These are phyloP conservation scores for Leptosphaerulina australis DNA, from an alignment of 2,329 filamentous ascomycete species.

Conservation along the genomic window DNA sequence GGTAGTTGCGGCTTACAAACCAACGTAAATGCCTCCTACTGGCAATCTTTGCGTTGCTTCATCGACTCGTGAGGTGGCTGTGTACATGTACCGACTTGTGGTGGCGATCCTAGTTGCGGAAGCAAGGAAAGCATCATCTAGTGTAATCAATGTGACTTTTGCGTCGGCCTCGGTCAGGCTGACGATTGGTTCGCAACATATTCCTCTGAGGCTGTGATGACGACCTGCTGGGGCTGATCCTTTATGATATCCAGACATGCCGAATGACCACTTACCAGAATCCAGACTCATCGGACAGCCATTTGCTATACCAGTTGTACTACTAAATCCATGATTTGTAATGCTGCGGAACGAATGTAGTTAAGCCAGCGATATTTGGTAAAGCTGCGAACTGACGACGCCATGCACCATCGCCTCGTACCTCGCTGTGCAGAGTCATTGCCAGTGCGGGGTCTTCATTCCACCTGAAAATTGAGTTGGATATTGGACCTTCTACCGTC, in stretches of 20 bases:
- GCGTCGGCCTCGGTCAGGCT: background rate
- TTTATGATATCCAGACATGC: background rate
- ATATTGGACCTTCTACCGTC: background rate
- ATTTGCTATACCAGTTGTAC: background rate
- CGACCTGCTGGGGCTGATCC: background rate
- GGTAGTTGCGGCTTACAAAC: background rate
- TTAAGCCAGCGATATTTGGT: background rate
- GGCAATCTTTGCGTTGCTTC: background rate
- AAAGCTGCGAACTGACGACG: background rate
- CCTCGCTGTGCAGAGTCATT: background rate
- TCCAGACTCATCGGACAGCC: background rate
- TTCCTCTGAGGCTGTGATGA: background rate
- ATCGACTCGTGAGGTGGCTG: background rate
- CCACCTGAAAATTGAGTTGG: background rate
- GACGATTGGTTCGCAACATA: slow-evolving; percentile 7
- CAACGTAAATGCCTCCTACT: background rate
- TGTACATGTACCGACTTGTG: background rate
- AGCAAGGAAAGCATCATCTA: background rate
- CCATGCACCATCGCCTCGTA: background rate
- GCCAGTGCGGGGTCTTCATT: background rate
- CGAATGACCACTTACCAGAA: background rate
- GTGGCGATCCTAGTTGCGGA: background rate
- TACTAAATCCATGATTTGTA: too few relatives aligned
- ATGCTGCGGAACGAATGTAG: background rate
- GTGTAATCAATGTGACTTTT: background rate